These are phyloP conservation scores for Talaromyces sp. DNA, from an alignment of 2,329 filamentous ascomycete genomes.

Conservation along the genomic window DNA sequence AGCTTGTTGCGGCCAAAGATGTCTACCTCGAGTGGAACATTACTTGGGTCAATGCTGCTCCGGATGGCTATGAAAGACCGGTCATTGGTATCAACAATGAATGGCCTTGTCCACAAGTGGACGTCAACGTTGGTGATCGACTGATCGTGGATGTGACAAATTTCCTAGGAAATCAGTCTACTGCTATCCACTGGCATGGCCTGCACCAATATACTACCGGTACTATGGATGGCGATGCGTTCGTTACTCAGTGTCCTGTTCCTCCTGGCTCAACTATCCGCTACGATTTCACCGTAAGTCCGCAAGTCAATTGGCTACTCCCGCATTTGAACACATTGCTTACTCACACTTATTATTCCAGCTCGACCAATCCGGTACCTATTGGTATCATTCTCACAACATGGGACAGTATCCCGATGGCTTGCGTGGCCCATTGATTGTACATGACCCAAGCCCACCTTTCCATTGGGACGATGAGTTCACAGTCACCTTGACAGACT, in stretches of 20 bases:
- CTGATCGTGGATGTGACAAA: conserved; percentile 42
- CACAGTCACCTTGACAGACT: conserved; percentile 64
- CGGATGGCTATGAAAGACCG: conserved; percentile 63
- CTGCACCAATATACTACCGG: conserved; percentile 64
- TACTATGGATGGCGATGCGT: conserved; percentile 67
- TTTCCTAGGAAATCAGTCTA: conserved; percentile 36
- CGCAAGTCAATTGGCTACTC: not conserved
- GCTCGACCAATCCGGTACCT: conserved; percentile 65
- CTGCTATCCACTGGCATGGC: conserved; percentile 62
- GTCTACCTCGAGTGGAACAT: conserved; percentile 62
- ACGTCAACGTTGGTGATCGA: conserved; percentile 36
- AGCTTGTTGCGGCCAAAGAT: conserved; percentile 27
- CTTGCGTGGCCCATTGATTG: conserved; percentile 60
- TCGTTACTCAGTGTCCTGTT: conserved; percentile 67
- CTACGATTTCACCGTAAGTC: conserved; percentile 60
- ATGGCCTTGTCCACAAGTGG: conserved; percentile 66
- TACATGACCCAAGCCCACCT: conserved; percentile 61
- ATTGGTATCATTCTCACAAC: conserved; percentile 75
- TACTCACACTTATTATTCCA: conserved; percentile 25
- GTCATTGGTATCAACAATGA: conserved; percentile 72
- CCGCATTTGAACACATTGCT: not conserved
- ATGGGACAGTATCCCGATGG: conserved; percentile 69
- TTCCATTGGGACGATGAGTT: conserved; percentile 62
- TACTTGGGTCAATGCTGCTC: conserved; percentile 68
- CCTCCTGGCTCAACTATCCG: conserved; percentile 62